Percentiles rank a stretch among this genome's conserved stretches.
These are phyloP conservation scores for Colletotrichum cereale DNA, from an alignment of 2,329 filamentous ascomycete species.

Conservation along the genomic window DNA sequence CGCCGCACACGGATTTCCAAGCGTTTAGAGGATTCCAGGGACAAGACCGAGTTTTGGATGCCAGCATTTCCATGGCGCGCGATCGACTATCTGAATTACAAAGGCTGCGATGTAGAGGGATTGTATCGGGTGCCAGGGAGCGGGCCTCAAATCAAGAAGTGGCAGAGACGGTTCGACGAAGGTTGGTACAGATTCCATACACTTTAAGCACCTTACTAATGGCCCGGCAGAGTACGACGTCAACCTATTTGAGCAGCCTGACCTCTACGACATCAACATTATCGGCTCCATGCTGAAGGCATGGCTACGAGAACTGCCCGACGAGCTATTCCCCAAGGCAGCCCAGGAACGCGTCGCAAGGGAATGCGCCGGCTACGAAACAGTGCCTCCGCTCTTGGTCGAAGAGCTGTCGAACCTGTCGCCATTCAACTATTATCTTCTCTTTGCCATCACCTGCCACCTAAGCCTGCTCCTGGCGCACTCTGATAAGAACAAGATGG, in stretches of 20 bases:
- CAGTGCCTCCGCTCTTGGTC: constrained; percentile 86
- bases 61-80: constrained; percentile 94
- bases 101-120: constrained; percentile 92
- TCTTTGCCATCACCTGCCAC: constrained; percentile 97
- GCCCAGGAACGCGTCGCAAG: constrained; percentile 84
- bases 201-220: constrained; percentile 45
- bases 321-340: constrained; percentile 90
- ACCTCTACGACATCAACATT: constrained; percentile 96
- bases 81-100: constrained; percentile 96
- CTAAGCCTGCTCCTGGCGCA: constrained; percentile 91
- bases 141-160: constrained; percentile 90
- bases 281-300: constrained; percentile 96
- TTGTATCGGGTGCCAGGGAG: constrained; percentile 93
- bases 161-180: constrained; percentile 91
- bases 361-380: constrained; percentile 82
- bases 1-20: constrained; percentile 93
- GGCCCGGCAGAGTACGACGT: constrained; percentile 79
- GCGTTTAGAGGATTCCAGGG: constrained; percentile 85
- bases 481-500: constrained; percentile 98
- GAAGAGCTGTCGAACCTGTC: constrained; percentile 95
- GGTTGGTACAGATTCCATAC: constrained; percentile 58
- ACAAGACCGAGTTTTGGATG: constrained; percentile 99
- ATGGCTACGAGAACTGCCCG: constrained; percentile 94
- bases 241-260: constrained; percentile 86
- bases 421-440: constrained; percentile 96